Evolutionary conservation across 208 protist genomes (phyloP).

Genomic region (Acanthamoeba triangularis): DNA sequence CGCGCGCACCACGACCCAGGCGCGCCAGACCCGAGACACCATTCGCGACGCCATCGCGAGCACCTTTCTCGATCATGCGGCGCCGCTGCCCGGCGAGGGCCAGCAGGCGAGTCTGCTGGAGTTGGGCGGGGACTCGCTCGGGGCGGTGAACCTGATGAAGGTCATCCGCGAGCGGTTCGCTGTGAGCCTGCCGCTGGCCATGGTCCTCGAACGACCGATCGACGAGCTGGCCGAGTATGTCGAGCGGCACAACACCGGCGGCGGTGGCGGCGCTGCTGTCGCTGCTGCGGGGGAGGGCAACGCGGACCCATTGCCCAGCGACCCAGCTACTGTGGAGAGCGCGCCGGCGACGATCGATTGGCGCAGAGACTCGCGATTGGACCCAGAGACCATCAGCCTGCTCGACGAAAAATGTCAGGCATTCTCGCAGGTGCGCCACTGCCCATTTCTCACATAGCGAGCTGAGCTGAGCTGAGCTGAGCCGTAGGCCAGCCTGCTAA

Average conservation of each 20-base stretch:
- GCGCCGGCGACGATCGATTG: not conserved
- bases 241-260: not conserved
- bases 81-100: not conserved
- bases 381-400: not conserved
- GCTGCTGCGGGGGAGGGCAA: not conserved
- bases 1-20: not conserved
- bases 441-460: too few relatives aligned
- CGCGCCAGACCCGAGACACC: not conserved
- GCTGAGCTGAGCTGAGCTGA: not conserved
- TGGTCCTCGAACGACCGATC: slow-evolving; percentile 13
- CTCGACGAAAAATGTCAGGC: not conserved
- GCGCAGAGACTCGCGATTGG: not conserved
- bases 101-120: not conserved
- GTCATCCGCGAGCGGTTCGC: not conserved
- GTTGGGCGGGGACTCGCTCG: not conserved
- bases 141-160: slow-evolving; percentile 11
- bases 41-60: not conserved
- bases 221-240: not conserved
- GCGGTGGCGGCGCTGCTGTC: not conserved
- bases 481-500: not conserved
- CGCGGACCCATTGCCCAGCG: not conserved
- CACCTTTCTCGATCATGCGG: not conserved
- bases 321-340: too few relatives aligned
- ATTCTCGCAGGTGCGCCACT: not conserved
- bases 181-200: not conserved